Percentiles rank a stretch among this genome's conserved stretches.
Evolutionary conservation across 495 filamentous ascomycete species (phyloP).

Genomic region (Evansstolkia leycettana): DNA sequence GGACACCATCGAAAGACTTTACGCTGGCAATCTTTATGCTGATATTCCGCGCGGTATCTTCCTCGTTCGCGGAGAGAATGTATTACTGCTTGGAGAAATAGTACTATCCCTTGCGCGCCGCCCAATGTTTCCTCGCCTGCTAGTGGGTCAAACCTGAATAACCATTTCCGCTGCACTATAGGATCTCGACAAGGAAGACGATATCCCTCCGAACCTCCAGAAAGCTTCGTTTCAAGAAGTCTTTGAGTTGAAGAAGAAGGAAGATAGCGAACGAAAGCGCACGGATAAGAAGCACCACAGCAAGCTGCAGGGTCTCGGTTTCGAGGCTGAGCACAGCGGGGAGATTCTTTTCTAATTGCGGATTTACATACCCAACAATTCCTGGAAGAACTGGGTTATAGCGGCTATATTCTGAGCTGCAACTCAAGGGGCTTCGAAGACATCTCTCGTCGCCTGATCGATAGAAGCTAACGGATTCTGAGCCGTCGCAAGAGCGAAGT

Average conservation of each 20-base stretch:
- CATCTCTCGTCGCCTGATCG: too few relatives aligned
- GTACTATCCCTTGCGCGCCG: slow-evolving; percentile 25
- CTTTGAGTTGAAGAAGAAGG: slow-evolving; percentile 56
- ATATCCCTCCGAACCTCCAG: slow-evolving; percentile 58
- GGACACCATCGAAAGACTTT: slow-evolving; percentile 78
- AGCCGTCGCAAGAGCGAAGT: too few relatives aligned
- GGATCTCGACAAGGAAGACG: slow-evolving; percentile 91
- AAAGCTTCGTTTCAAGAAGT: slow-evolving; percentile 58
- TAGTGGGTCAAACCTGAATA: slow-evolving; percentile 1
- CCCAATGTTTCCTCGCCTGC: neutral
- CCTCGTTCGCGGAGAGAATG: slow-evolving; percentile 87
- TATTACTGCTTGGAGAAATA: slow-evolving; percentile 83
- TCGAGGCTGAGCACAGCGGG: slow-evolving; percentile 75
- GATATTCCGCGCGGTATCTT: slow-evolving; percentile 75
- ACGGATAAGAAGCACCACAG: slow-evolving; percentile 56
- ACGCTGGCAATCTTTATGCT: slow-evolving; percentile 60
- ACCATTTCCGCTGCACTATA: slow-evolving; percentile 12
- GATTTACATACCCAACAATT: too few relatives aligned
- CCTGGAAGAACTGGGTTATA: too few relatives aligned
- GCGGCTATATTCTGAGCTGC: too few relatives aligned
- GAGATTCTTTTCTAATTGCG: slow-evolving; percentile 58
- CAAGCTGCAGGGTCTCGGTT: slow-evolving; percentile 63
- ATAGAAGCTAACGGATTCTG: too few relatives aligned
- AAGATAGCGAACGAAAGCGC: slow-evolving; percentile 51
- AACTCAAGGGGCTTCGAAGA: too few relatives aligned